Conservation (phyloP, 345 rosid genomes). For the Populus davidiana region DNA sequence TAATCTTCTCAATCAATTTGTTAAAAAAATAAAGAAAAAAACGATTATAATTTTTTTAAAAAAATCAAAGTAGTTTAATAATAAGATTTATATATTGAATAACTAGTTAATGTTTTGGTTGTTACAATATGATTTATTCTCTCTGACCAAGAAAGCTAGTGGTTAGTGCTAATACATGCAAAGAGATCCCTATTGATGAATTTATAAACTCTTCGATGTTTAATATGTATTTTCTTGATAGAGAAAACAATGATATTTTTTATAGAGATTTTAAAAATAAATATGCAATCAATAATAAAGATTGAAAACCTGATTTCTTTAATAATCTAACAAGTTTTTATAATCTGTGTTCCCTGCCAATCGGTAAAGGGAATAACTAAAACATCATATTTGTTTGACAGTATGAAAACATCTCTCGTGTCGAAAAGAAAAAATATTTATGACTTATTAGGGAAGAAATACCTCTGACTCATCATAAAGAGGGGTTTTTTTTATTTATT, state of each 20-base stretch:
- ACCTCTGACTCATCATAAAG: accelerated
- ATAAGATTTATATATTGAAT: accelerated
- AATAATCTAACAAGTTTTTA: accelerated
- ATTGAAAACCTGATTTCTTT: no score
- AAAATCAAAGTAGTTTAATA: accelerated
- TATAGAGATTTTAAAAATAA: no score
- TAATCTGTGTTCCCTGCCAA: accelerated
- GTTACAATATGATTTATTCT: accelerated
- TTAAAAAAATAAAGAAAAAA: no score
- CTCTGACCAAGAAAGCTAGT: accelerated
- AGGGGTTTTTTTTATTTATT: no score
- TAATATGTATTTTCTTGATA: no score
- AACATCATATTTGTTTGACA: accelerated
- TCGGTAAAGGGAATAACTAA: accelerated
- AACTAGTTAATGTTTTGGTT: no score
- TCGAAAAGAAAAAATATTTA: no score
- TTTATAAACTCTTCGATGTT: accelerated
- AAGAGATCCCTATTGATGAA: no score
- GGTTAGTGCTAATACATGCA: accelerated
- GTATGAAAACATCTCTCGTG: accelerated
- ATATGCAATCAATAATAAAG: accelerated
- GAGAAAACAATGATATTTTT: no score
- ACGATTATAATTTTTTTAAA: no score
- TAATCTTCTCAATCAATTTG: no score
- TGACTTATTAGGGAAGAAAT: accelerated